Percentiles rank a stretch among this genome's conserved stretches.
phyloP scores from a whole-genome alignment of 768 basidiomycete species.

The Candolleomyces efflorescens region DNA sequence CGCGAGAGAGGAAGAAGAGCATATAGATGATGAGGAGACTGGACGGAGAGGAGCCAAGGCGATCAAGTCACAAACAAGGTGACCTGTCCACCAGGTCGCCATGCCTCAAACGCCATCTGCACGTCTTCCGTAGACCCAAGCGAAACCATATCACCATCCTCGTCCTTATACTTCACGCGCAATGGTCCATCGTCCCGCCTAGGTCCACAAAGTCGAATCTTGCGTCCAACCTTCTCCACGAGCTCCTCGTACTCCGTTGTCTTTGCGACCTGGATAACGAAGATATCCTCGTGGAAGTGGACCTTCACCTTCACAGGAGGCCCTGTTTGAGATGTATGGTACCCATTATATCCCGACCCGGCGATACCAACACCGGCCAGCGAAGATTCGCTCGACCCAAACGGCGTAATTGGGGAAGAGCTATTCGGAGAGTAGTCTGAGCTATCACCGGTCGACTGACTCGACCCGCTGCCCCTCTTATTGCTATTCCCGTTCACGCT shows the following conservation, averaged over 20 bases:
- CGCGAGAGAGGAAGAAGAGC: slow-evolving; percentile 3
- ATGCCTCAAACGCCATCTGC: slow-evolving; percentile 89
- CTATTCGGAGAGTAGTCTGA: slow-evolving; percentile 84
- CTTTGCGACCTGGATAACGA: slow-evolving; percentile 86
- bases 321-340: not conserved
- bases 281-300: slow-evolving; percentile 92
- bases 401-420: slow-evolving; percentile 84
- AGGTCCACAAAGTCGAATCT: slow-evolving; percentile 89
- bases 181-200: slow-evolving; percentile 75
- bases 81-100: slow-evolving; percentile 75
- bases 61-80: slow-evolving; percentile 73
- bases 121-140: slow-evolving; percentile 91
- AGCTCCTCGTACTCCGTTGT: slow-evolving; percentile 77
- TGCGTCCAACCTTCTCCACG: slow-evolving; percentile 86
- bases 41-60: not conserved
- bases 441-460: slow-evolving; percentile 76
- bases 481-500: slow-evolving; percentile 32
- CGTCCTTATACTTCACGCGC: slow-evolving; percentile 85
- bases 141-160: slow-evolving; percentile 88
- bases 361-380: slow-evolving; percentile 42
- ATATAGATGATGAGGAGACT: not conserved
- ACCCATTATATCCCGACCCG: slow-evolving; percentile 17
- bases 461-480: slow-evolving; percentile 83
- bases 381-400: slow-evolving; percentile 85
- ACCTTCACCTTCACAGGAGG: slow-evolving; percentile 87